Percentiles rank a stretch among this genome's conserved stretches.
phyloP scores from a whole-genome alignment of 352 stramenopile genomes.

The Globisporangium megalacanthum region DNA sequence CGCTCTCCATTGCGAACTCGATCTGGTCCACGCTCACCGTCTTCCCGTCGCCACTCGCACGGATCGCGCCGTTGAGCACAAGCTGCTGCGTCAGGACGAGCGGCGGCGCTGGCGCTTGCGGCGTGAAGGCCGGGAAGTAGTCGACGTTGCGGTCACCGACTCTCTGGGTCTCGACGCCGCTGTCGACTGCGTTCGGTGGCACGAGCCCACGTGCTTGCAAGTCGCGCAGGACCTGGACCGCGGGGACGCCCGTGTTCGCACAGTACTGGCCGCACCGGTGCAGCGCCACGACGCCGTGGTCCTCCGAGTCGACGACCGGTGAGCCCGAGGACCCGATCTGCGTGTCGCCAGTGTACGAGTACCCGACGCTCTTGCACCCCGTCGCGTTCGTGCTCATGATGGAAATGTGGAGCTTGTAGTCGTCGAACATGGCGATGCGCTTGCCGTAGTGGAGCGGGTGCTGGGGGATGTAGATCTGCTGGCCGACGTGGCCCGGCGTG shows the following conservation, averaged over 20 bases:
- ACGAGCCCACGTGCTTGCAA: slow-evolving; percentile 22
- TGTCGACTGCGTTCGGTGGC: slow-evolving; percentile 27
- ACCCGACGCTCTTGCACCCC: slow-evolving; percentile 32
- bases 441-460: slow-evolving; percentile 26
- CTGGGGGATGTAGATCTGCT: slow-evolving; percentile 27
- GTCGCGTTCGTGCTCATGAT: slow-evolving; percentile 24
- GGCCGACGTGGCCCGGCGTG: slow-evolving; percentile 18
- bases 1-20: slow-evolving; percentile 32
- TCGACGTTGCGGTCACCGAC: slow-evolving; percentile 14
- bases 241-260: slow-evolving; percentile 50
- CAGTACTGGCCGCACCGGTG: slow-evolving; percentile 62
- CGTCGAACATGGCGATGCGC: slow-evolving; percentile 21
- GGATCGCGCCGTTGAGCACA: slow-evolving; percentile 27
- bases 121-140: slow-evolving; percentile 39
- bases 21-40: slow-evolving; percentile 43
- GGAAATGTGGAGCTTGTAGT: slow-evolving; percentile 23
- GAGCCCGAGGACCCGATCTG: slow-evolving; percentile 57
- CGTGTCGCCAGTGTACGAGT: slow-evolving; percentile 64
- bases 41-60: slow-evolving; percentile 11
- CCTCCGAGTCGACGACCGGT: slow-evolving; percentile 38
- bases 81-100: slow-evolving; percentile 15
- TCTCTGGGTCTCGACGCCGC: slow-evolving; percentile 19
- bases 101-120: slow-evolving; percentile 12
- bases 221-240: slow-evolving; percentile 37
- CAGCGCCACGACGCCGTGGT: slow-evolving; percentile 61